Percentiles rank a stretch among this genome's conserved stretches.
Conservation (phyloP, 306 rosid genomes). For the Dalbergia cultrata region DNA sequence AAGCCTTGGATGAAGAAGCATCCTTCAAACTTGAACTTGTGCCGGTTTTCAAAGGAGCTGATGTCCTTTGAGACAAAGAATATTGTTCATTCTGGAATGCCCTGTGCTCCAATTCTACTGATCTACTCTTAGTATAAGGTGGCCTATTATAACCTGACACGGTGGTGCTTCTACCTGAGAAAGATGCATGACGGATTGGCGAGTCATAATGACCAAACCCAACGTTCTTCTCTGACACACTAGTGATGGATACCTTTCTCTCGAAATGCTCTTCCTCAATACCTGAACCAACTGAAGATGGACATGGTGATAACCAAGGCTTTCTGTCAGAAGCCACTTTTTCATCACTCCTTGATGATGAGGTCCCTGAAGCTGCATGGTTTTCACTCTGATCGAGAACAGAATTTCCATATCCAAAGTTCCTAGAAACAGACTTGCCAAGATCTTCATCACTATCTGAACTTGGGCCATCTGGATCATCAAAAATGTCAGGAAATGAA, state of each 20-base stretch:
- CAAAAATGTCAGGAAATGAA: slow-evolving; percentile 63
- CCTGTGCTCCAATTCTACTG: too few species aligned
- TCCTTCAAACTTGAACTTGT: slow-evolving; percentile 44
- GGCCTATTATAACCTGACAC: too few species aligned
- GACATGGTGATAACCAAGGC: slow-evolving; percentile 46
- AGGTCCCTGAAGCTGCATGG: slow-evolving; percentile 46
- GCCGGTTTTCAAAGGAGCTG: slow-evolving; percentile 55
- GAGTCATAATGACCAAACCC: slow-evolving; percentile 44
- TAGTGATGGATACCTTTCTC: slow-evolving; percentile 43
- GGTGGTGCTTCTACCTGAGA: slow-evolving; percentile 42
- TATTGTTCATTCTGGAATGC: too few species aligned
- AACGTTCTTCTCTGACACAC: slow-evolving; percentile 40
- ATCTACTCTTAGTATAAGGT: too few species aligned
- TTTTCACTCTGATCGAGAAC: slow-evolving; percentile 52
- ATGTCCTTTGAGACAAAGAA: slow-evolving; percentile 65
- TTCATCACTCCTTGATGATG: slow-evolving; percentile 58
- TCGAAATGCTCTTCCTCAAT: slow-evolving; percentile 47
- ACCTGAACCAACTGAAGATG: slow-evolving; percentile 50
- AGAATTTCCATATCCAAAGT: slow-evolving; percentile 49
- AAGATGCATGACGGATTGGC: slow-evolving; percentile 45
- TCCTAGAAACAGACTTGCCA: slow-evolving; percentile 52
- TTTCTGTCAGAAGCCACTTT: slow-evolving; percentile 50
- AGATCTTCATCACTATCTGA: slow-evolving; percentile 72
- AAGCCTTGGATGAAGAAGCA: slow-evolving; percentile 38
- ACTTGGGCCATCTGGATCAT: slow-evolving; percentile 79